Evolutionary conservation across 345 rosid species (phyloP), one percentile per base, ranked within the genome.

Genomic region (Euphorbia tirucalli): DNA sequence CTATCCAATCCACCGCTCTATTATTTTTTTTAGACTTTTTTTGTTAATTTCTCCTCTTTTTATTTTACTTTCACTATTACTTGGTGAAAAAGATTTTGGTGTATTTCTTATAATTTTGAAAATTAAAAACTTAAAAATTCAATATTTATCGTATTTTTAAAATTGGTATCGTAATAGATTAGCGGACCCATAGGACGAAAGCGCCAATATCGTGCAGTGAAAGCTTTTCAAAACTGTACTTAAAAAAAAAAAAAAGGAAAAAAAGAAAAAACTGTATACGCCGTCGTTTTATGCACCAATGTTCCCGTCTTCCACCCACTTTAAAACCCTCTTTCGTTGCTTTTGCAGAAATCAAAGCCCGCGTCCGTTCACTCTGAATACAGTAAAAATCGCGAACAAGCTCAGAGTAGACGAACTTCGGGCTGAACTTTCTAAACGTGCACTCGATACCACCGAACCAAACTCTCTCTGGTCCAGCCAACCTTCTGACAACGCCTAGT

Each of bases 351-450:
- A n/a, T 19, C 2, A 56, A 21, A 50, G 27, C 18, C 60, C 5
- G 16, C 73, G 31, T 32, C 16, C 41, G 11, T 24, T 25, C 18
- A 3, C 32, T 48, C 18, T 2, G 28, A n/a, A 50, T 15, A 46
- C 57, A 61, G 39, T 10, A 43, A 66, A 75, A 58, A 89, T 88
- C 92, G 85, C 91, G 39, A 81, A 78, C 21, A 77, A 81, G 64
- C 88, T 91, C 72, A 86, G 67, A 73, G 91, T 86, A 46, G 88
- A 85, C 50, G 89, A 93, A 80, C 93, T 87, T 44, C 89, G 94
- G 15, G 74, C 81, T 62, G 82, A 84, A 69, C 92, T 93, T 72
- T 82, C 85, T 67, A 81, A 85, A 55, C 89, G 93, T 35, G 93
- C 93, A 27, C 94, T 91, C 69, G 69, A 72, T 66, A 81, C 85